phyloP scores from a whole-genome alignment of 2,329 filamentous ascomycete species.

The Cytospora chrysosperma region DNA sequence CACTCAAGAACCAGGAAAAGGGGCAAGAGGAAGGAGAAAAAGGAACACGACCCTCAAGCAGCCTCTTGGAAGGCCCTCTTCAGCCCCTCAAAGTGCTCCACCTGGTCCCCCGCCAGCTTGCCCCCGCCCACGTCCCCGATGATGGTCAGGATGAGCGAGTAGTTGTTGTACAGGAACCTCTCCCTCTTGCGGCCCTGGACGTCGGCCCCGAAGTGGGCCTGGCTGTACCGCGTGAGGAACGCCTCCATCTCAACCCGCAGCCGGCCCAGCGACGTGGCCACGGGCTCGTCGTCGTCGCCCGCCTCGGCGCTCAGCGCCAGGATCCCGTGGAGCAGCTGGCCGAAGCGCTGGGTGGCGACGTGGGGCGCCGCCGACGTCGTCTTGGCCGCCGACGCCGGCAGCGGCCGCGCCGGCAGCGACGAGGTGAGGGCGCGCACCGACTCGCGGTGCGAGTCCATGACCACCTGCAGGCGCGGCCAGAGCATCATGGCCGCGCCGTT shows the following conservation, averaged over 20 bases:
- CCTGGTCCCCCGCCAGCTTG: slow-evolving; percentile 72
- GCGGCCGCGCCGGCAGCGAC: slow-evolving; percentile 48
- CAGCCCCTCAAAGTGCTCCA: slow-evolving; percentile 69
- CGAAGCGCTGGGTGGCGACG: slow-evolving; percentile 90
- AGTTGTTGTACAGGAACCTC: slow-evolving; percentile 93
- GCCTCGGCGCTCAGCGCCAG: slow-evolving; percentile 82
- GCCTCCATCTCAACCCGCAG: slow-evolving; percentile 79
- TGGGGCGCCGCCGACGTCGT: slow-evolving; percentile 80
- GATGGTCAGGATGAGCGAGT: slow-evolving; percentile 90
- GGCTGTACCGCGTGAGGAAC: slow-evolving; percentile 76
- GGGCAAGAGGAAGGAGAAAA: background rate
- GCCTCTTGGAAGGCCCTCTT: slow-evolving; percentile 58
- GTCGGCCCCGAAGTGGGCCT: slow-evolving; percentile 66
- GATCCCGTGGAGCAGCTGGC: slow-evolving; percentile 84
- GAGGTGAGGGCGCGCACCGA: slow-evolving; percentile 68
- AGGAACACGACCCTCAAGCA: slow-evolving; percentile 32
- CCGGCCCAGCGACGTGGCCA: slow-evolving; percentile 75
- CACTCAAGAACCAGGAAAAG: too few species aligned
- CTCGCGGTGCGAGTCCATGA: slow-evolving; percentile 92
- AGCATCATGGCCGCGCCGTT: slow-evolving; percentile 95
- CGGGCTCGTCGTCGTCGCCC: slow-evolving; percentile 92
- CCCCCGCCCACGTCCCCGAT: slow-evolving; percentile 70
- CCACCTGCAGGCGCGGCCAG: slow-evolving; percentile 91
- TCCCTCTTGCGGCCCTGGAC: slow-evolving; percentile 67
- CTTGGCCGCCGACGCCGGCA: slow-evolving; percentile 46